These are phyloP conservation scores for Vanderwaltozyma verrucispora DNA, from an alignment of 805 yeast species.

Conservation along the genomic window DNA sequence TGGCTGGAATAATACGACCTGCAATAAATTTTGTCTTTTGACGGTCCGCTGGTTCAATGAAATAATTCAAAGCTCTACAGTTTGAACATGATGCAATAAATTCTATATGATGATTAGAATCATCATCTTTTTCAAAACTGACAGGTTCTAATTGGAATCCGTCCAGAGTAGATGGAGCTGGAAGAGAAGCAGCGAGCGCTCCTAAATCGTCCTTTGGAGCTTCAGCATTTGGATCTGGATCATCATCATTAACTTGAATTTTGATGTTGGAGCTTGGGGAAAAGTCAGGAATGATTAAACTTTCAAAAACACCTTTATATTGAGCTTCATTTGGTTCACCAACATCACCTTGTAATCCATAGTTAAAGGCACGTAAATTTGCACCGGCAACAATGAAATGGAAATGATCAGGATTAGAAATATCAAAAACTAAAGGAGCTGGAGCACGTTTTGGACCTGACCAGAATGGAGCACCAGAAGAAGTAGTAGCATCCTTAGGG, in stretches of 20 bases:
- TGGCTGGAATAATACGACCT: slow-evolving; percentile 97
- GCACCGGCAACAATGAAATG: slow-evolving; percentile 85
- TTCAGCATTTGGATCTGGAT: slow-evolving; percentile 73
- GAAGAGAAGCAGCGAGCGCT: slow-evolving; percentile 64
- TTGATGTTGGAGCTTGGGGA: slow-evolving; percentile 63
- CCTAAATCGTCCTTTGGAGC: slow-evolving; percentile 53
- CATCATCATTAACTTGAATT: slow-evolving; percentile 79
- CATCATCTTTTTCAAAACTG: slow-evolving; percentile 97
- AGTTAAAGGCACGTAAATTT: slow-evolving; percentile 79
- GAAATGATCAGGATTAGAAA: slow-evolving; percentile 65
- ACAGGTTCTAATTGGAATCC: slow-evolving; percentile 83
- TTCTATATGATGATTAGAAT: slow-evolving; percentile 90
- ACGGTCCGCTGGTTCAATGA: slow-evolving; percentile 79
- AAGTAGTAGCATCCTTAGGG: slow-evolving; percentile 87
- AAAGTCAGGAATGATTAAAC: slow-evolving; percentile 50
- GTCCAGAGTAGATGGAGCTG: slow-evolving; percentile 79
- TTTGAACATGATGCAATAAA: slow-evolving; percentile 94
- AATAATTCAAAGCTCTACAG: slow-evolving; percentile 86
- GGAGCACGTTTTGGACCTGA: slow-evolving; percentile 97
- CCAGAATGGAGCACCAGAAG: slow-evolving; percentile 93
- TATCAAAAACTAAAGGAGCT: slow-evolving; percentile 66
- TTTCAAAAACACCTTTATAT: slow-evolving; percentile 45
- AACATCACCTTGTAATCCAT: slow-evolving; percentile 72
- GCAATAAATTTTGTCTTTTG: slow-evolving; percentile 94
- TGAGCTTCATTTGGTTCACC: slow-evolving; percentile 35